Evolutionary conservation across 805 yeast genomes (phyloP).

Genomic region (Cyberlindnera americana): DNA sequence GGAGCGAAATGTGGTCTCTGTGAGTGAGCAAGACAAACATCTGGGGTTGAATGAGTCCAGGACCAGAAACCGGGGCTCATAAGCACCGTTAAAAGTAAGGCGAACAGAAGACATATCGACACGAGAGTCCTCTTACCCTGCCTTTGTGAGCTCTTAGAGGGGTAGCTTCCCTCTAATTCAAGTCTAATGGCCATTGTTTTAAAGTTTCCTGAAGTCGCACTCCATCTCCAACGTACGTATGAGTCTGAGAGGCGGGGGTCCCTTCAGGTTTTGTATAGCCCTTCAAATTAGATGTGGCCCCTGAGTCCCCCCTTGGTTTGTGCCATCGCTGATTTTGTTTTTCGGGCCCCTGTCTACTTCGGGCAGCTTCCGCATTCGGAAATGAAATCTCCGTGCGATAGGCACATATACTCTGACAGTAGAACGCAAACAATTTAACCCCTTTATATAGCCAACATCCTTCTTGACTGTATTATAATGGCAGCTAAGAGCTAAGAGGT

Average conservation of each 20-base stretch:
- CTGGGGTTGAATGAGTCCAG: background rate
- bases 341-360: background rate
- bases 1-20: constrained; percentile 3
- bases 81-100: background rate
- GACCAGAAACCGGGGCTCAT: background rate
- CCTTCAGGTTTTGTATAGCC: too few species aligned
- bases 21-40: background rate
- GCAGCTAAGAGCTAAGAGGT: too few species aligned
- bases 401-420: too few species aligned
- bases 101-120: background rate
- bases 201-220: too few species aligned
- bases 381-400: background rate
- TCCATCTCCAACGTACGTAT: too few species aligned
- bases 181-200: constrained; percentile 5
- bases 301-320: too few species aligned
- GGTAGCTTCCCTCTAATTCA: background rate
- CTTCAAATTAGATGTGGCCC: too few species aligned
- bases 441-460: too few species aligned
- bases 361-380: constrained; percentile 6
- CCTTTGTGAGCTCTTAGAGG: background rate
- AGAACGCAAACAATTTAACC: too few species aligned
- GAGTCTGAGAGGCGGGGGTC: too few species aligned
- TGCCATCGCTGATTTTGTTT: too few species aligned
- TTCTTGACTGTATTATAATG: too few species aligned
- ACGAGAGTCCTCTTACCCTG: background rate